These are phyloP conservation scores for Coccomyxa sp. DNA, from an alignment of 139 green algal genomes.

Conservation along the genomic window DNA sequence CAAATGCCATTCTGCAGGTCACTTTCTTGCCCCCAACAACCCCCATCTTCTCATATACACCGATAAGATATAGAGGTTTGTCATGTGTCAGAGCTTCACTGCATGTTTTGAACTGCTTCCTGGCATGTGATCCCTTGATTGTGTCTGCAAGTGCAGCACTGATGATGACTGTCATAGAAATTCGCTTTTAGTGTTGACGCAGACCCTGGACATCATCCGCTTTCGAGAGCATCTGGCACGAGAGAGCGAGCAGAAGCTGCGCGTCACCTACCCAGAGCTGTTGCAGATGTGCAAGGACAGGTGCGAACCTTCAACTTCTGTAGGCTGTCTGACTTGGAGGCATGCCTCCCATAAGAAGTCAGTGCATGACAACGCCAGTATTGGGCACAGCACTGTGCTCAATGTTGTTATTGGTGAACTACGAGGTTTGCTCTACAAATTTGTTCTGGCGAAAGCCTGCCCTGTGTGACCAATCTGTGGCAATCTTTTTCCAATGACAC, in stretches of 20 bases:
- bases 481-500: neutral
- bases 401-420: neutral
- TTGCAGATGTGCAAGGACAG: conserved; percentile 8
- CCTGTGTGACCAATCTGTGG: neutral
- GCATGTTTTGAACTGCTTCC: neutral
- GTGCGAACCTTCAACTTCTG: neutral
- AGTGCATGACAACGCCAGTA: neutral
- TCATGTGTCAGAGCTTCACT: neutral
- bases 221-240: neutral
- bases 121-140: neutral
- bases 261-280: neutral
- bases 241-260: neutral
- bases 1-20: neutral
- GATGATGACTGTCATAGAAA: neutral
- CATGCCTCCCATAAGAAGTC: neutral
- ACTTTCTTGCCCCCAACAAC: neutral
- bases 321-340: no score
- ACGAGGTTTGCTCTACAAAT: neutral
- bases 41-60: no score
- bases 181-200: neutral
- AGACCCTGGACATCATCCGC: neutral
- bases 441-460: neutral
- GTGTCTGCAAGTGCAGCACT: neutral
- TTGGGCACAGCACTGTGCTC: neutral
- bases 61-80: neutral